phyloP scores from a whole-genome alignment of 2,329 filamentous ascomycete genomes.

The Aureobasidium sp. region DNA sequence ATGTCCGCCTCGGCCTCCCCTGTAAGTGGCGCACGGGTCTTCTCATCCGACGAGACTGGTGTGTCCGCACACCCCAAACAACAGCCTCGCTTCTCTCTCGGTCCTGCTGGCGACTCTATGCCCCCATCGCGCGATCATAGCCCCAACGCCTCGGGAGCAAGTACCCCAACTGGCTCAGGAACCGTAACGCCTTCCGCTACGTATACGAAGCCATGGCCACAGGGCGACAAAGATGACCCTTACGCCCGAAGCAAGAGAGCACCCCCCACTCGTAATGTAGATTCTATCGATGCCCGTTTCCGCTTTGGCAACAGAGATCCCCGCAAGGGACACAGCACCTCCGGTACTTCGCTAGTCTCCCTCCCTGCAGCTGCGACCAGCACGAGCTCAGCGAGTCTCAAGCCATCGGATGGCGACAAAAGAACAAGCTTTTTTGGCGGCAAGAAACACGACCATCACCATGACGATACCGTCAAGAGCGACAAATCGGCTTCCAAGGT shows the following conservation, averaged over 20 bases:
- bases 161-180: slow-evolving; percentile 35
- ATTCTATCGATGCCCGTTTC: slow-evolving; percentile 69
- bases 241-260: slow-evolving; percentile 75
- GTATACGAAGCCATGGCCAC: slow-evolving; percentile 60
- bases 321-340: slow-evolving; percentile 39
- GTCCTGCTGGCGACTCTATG: slow-evolving; percentile 45
- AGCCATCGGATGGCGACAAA: slow-evolving; percentile 32
- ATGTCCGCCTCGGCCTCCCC: slow-evolving; percentile 27
- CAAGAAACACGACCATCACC: slow-evolving; percentile 45
- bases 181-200: slow-evolving; percentile 42
- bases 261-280: slow-evolving; percentile 56
- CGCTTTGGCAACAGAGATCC: slow-evolving; percentile 72
- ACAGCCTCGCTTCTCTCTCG: slow-evolving; percentile 47
- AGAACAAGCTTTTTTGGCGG: slow-evolving; percentile 46
- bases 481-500: slow-evolving; percentile 64
- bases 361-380: slow-evolving; percentile 16
- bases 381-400: slow-evolving; percentile 2
- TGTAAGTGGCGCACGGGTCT: slow-evolving; percentile 26
- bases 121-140: slow-evolving; percentile 49
- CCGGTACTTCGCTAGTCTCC: slow-evolving; percentile 14
- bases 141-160: slow-evolving; percentile 42
- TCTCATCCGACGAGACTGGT: slow-evolving; percentile 34
- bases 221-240: slow-evolving; percentile 72
- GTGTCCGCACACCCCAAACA: slow-evolving; percentile 40
- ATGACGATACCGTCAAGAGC: slow-evolving; percentile 32